Conservation (phyloP, 331 rosid species). For the Phaseolus coccineus region DNA sequence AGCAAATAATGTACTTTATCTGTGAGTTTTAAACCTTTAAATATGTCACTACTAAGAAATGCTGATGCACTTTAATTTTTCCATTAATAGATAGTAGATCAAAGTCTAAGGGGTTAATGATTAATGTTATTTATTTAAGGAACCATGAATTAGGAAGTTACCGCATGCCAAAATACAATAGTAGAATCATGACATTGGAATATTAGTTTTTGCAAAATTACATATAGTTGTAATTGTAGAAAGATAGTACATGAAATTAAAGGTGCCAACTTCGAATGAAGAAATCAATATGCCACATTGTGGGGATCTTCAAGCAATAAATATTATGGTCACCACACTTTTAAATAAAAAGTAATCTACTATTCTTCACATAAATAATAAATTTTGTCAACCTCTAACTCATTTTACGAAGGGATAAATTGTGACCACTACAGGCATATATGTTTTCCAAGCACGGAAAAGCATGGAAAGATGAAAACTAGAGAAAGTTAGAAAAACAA, state of each 20-base stretch:
- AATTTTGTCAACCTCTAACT: background rate
- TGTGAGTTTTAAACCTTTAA: background rate
- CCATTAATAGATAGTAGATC: background rate
- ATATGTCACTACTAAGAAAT: constrained; percentile 16
- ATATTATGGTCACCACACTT: constrained; percentile 26
- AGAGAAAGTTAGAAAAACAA: too few species aligned
- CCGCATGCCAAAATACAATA: constrained; percentile 21
- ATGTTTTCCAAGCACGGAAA: too few species aligned
- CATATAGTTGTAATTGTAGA: background rate
- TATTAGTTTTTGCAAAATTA: constrained; percentile 28
- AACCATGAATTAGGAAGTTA: constrained; percentile 22
- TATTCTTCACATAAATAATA: background rate
- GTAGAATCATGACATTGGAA: background rate
- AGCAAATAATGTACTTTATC: constrained; percentile 24
- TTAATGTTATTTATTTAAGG: constrained; percentile 19
- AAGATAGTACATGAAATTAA: constrained; percentile 2
- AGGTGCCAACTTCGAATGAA: background rate
- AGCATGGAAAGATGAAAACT: too few species aligned
- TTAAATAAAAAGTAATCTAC: constrained; percentile 7
- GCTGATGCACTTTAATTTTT: background rate
- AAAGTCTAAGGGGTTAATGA: background rate
- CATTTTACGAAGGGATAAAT: background rate
- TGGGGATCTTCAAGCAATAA: constrained; percentile 9
- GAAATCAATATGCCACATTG: background rate
- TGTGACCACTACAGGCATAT: constrained; percentile 1